Evolutionary conservation across 2,329 filamentous ascomycete genomes (phyloP).

Genomic region (Metarhizium rileyi): DNA sequence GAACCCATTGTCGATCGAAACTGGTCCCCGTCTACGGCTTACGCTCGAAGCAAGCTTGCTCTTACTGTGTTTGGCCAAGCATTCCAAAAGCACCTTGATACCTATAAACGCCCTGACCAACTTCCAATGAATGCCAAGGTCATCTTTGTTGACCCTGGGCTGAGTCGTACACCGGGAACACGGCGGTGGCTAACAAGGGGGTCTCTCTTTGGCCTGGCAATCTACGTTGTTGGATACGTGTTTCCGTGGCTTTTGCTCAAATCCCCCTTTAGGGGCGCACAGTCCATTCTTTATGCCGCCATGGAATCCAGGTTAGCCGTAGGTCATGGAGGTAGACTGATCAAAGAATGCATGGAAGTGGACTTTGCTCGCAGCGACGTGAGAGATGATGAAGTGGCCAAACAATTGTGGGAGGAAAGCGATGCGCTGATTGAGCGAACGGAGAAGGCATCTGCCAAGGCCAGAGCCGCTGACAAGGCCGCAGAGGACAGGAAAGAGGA

Average conservation of each 20-base stretch:
- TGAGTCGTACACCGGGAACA: slow-evolving; percentile 76
- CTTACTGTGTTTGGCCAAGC: slow-evolving; percentile 82
- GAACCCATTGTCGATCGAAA: slow-evolving; percentile 38
- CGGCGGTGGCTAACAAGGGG: slow-evolving; percentile 80
- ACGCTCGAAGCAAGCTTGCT: slow-evolving; percentile 63
- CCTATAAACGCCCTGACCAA: slow-evolving; percentile 75
- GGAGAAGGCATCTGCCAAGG: slow-evolving; percentile 67
- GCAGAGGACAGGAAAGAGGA: slow-evolving; percentile 23
- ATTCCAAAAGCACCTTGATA: slow-evolving; percentile 84
- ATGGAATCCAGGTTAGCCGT: slow-evolving; percentile 69
- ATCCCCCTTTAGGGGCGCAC: slow-evolving; percentile 70
- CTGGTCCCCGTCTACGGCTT: slow-evolving; percentile 49
- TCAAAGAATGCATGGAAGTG: slow-evolving; percentile 83
- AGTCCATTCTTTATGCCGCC: slow-evolving; percentile 74
- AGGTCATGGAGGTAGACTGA: slow-evolving; percentile 55
- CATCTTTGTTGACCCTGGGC: slow-evolving; percentile 78
- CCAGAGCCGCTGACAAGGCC: slow-evolving; percentile 32
- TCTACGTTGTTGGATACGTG: slow-evolving; percentile 71
- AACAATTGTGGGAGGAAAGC: slow-evolving; percentile 83
- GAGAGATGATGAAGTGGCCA: slow-evolving; percentile 66
- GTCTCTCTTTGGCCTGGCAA: slow-evolving; percentile 64
- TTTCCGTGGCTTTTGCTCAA: slow-evolving; percentile 85
- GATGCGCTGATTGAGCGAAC: slow-evolving; percentile 72
- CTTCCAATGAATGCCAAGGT: slow-evolving; percentile 75
- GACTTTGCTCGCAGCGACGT: slow-evolving; percentile 65